Percentiles rank a stretch among this genome's conserved stretches.
These are phyloP conservation scores for Quercus variabilis DNA, from an alignment of 306 rosid species.

Conservation along the genomic window DNA sequence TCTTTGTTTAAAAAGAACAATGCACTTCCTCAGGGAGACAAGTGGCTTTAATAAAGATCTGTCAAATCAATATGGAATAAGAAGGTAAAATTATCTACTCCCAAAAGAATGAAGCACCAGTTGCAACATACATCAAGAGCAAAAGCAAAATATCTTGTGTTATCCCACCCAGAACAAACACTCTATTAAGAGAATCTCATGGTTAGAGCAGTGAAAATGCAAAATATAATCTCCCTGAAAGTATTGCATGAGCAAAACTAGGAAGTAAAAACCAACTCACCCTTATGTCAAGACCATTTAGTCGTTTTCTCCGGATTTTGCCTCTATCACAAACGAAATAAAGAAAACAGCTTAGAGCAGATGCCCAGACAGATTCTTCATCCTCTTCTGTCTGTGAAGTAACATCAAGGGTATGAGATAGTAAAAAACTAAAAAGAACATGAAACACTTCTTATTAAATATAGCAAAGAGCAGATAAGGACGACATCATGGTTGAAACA, in stretches of 20 bases:
- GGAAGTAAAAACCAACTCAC: conserved; percentile 45
- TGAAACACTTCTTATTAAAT: not conserved
- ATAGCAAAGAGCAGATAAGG: conserved; percentile 1
- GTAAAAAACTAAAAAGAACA: conserved; percentile 9
- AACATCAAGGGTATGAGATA: conserved; percentile 8
- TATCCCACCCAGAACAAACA: not conserved
- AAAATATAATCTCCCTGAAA: conserved; percentile 13
- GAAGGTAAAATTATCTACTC: not conserved
- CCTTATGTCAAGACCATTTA: conserved; percentile 94
- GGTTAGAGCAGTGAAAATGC: not conserved
- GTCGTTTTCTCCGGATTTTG: conserved; percentile 72
- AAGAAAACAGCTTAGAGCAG: conserved; percentile 96
- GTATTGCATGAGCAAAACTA: conserved; percentile 3
- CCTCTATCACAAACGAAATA: conserved; percentile 98
- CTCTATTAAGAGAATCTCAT: not conserved
- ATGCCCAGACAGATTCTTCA: conserved; percentile 98
- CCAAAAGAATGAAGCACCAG: not conserved
- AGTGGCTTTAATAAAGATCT: not conserved
- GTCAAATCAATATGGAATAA: not conserved
- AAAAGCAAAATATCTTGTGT: not conserved
- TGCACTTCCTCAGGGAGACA: not conserved
- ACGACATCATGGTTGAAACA: not conserved
- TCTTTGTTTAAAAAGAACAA: not conserved
- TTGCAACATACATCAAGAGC: not conserved
- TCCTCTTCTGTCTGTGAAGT: conserved; percentile 73